A percentile compares a stretch with the other conserved stretches of the same genome.
Conservation (phyloP, 2,329 filamentous ascomycete genomes). For the Calonectria hongkongensis region DNA sequence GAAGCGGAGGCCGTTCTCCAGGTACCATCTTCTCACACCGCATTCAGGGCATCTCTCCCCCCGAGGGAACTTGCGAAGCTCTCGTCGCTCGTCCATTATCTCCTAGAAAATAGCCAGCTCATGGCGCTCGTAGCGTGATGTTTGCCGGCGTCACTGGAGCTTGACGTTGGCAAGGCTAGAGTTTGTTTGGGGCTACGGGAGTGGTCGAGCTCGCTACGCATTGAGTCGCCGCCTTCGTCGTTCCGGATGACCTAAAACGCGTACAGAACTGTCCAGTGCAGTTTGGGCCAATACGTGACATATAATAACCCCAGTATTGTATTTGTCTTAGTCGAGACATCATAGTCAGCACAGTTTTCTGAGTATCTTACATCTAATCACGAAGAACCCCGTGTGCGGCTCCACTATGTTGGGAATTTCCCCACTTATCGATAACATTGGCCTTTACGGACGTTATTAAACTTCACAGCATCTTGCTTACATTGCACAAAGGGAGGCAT, state of each 20-base stretch:
- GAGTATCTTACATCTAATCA: neutral
- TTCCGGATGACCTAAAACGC: neutral
- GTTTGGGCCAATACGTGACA: neutral
- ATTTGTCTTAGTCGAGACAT: neutral
- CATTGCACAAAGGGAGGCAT: no score
- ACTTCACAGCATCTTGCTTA: no score
- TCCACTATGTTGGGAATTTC: slow-evolving; percentile 5
- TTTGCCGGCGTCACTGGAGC: neutral
- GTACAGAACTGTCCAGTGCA: neutral
- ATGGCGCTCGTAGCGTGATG: neutral
- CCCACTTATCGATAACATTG: neutral
- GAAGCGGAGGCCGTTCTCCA: slow-evolving; percentile 85
- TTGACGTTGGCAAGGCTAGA: neutral
- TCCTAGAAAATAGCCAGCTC: slow-evolving; percentile 16
- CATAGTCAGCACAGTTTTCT: neutral
- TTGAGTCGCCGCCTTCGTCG: neutral
- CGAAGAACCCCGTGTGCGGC: neutral
- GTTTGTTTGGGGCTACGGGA: neutral
- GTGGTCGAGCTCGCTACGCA: neutral
- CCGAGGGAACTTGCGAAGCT: slow-evolving; percentile 70
- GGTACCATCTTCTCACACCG: slow-evolving; percentile 82
- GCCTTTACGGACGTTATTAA: no score
- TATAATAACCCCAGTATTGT: neutral
- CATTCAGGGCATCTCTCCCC: slow-evolving; percentile 78
- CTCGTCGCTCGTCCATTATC: slow-evolving; percentile 64